These are phyloP conservation scores for Pseudocercospora cruenta DNA, from an alignment of 2,329 filamentous ascomycete species.

Conservation along the genomic window DNA sequence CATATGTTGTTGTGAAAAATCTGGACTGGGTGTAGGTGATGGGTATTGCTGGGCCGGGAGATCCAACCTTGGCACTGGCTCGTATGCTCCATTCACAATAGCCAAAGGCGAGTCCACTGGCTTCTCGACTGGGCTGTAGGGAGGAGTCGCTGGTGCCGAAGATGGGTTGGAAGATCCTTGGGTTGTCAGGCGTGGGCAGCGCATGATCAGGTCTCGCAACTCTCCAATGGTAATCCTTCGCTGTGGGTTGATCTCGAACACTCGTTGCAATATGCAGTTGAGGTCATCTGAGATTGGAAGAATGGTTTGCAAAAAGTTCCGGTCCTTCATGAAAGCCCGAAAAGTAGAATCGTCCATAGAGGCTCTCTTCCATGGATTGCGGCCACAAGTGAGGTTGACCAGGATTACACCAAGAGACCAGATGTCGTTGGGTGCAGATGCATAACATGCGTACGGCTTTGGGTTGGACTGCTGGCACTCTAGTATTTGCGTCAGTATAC, in stretches of 20 bases:
- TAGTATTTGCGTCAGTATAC: slow-evolving; percentile 45
- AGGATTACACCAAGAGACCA: slow-evolving; percentile 98
- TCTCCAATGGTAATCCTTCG: slow-evolving; percentile 81
- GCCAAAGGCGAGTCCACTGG: slow-evolving; percentile 24
- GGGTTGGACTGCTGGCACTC: slow-evolving; percentile 84
- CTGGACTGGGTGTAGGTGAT: slow-evolving; percentile 14
- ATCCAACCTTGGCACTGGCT: slow-evolving; percentile 35
- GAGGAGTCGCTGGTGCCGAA: slow-evolving; percentile 47
- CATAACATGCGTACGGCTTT: slow-evolving; percentile 75
- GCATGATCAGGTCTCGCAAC: slow-evolving; percentile 74
- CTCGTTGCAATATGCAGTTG: slow-evolving; percentile 80
- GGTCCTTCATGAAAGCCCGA: slow-evolving; percentile 82
- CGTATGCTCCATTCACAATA: slow-evolving; percentile 21
- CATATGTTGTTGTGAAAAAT: slow-evolving; percentile 15
- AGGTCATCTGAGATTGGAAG: slow-evolving; percentile 87
- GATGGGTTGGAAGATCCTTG: slow-evolving; percentile 46
- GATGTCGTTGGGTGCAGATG: slow-evolving; percentile 91
- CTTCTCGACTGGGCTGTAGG: slow-evolving; percentile 48
- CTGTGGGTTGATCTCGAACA: slow-evolving; percentile 85
- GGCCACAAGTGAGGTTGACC: slow-evolving; percentile 95
- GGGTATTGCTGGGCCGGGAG: slow-evolving; percentile 36
- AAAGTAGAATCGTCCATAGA: slow-evolving; percentile 94
- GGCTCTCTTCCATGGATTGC: slow-evolving; percentile 98
- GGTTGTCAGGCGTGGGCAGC: slow-evolving; percentile 79
- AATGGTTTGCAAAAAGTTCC: slow-evolving; percentile 88